phyloP scores from a whole-genome alignment of 2,329 filamentous ascomycete species.

The Fusarium nelsonii region DNA sequence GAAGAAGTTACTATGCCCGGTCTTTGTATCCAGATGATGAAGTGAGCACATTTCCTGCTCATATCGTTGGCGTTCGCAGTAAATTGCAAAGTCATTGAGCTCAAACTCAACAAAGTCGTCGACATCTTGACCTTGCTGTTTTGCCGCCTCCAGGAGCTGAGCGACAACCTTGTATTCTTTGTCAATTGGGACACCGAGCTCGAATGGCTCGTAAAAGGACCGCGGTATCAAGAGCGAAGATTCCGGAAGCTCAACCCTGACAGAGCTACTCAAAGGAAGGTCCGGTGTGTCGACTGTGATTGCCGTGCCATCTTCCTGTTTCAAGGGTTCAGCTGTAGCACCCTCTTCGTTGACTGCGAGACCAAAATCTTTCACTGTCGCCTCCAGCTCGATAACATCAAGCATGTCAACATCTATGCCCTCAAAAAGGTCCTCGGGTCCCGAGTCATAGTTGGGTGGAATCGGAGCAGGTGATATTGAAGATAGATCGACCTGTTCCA shows the following conservation, averaged over 20 bases:
- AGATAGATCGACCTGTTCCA: constrained; percentile 14
- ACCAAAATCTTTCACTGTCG: neutral
- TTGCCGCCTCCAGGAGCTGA: constrained; percentile 17
- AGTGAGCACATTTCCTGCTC: constrained; percentile 66
- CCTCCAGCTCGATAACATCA: constrained; percentile 5
- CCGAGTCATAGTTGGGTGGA: constrained; percentile 5
- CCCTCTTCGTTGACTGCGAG: neutral
- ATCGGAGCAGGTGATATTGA: constrained; percentile 18
- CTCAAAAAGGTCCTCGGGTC: constrained; percentile 6
- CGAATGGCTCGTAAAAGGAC: constrained; percentile 52
- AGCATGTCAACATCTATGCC: constrained; percentile 21
- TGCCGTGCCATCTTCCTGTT: constrained; percentile 1
- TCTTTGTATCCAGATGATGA: constrained; percentile 61
- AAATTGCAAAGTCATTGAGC: constrained; percentile 70
- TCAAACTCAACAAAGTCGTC: constrained; percentile 61
- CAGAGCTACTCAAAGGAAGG: constrained; percentile 1
- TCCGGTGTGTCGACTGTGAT: neutral
- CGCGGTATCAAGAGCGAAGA: constrained; percentile 46
- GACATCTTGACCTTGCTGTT: constrained; percentile 23
- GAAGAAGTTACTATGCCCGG: constrained; percentile 56
- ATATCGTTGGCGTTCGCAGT: constrained; percentile 56
- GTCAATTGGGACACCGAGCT: constrained; percentile 42
- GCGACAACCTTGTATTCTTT: constrained; percentile 42
- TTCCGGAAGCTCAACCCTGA: constrained; percentile 48
- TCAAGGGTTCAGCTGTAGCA: constrained; percentile 10